These are phyloP conservation scores for Skeletonema marinoi DNA, from an alignment of 108 stramenopile genomes.

Conservation along the genomic window DNA sequence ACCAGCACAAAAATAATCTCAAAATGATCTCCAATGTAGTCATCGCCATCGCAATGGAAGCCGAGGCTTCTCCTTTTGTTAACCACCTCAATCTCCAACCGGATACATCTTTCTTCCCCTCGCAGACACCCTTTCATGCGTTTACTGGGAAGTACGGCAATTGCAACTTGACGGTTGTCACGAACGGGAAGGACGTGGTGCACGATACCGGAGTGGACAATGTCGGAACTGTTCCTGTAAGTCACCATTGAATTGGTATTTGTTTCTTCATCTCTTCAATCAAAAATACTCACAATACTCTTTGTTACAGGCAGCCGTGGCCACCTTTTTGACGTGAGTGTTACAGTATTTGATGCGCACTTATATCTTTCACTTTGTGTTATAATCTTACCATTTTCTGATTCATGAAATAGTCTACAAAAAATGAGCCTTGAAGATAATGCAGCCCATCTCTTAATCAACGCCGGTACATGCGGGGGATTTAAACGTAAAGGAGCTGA, in stretches of 20 bases:
- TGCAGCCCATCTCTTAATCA: conserved; percentile 81
- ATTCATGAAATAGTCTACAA: conserved; percentile 27
- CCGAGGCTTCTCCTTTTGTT: conserved; percentile 91
- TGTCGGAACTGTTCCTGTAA: conserved; percentile 87
- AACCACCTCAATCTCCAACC: conserved; percentile 68
- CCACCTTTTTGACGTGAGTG: conserved; percentile 67
- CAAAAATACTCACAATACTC: no score
- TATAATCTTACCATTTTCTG: no score
- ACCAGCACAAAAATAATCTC: neutral
- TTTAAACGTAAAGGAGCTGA: conserved; percentile 87
- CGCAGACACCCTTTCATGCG: conserved; percentile 80
- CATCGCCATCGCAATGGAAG: conserved; percentile 94
- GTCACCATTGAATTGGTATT: no score
- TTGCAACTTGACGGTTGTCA: conserved; percentile 88
- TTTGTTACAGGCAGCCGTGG: conserved; percentile 53
- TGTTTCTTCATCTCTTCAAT: no score
- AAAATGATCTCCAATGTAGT: conserved; percentile 53
- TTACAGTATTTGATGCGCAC: neutral
- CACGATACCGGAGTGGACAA: conserved; percentile 91
- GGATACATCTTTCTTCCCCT: conserved; percentile 72
- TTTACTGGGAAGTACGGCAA: conserved; percentile 76
- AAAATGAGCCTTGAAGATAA: conserved; percentile 41
- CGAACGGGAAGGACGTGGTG: conserved; percentile 86
- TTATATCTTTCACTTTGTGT: no score
- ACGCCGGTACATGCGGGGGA: conserved; percentile 97